phyloP scores from a whole-genome alignment of 2,329 filamentous ascomycete genomes.

The Paecilomyces dactylethromorphus region DNA sequence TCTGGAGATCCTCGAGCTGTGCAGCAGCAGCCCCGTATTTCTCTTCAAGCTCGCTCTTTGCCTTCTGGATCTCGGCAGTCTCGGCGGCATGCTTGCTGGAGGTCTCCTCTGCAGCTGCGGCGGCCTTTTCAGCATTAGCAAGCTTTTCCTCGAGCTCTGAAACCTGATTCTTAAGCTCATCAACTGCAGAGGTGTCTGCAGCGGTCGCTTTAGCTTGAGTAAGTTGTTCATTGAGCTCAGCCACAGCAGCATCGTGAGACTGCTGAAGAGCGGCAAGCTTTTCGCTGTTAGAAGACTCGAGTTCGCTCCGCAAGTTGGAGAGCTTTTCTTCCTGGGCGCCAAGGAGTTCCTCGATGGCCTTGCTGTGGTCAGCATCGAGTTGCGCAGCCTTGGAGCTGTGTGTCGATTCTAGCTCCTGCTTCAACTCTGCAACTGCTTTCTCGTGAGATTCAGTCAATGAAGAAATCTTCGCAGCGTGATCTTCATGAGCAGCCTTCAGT shows the following conservation, averaged over 20 bases:
- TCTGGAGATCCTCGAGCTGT: constrained; percentile 75
- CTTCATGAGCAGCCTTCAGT: constrained; percentile 17
- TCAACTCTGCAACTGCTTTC: constrained; percentile 23
- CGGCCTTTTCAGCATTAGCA: constrained; percentile 34
- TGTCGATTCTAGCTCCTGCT: constrained; percentile 31
- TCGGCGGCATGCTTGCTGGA: constrained; percentile 38
- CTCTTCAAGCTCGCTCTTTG: constrained; percentile 41
- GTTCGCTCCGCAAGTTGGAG: constrained; percentile 26
- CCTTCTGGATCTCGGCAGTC: constrained; percentile 36
- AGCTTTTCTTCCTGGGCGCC: constrained; percentile 33
- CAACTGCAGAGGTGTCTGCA: constrained; percentile 30
- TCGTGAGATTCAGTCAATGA: constrained; percentile 21
- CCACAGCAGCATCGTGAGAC: constrained; percentile 27
- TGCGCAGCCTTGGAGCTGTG: constrained; percentile 27
- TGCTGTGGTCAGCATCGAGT: constrained; percentile 30
- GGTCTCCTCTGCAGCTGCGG: constrained; percentile 36
- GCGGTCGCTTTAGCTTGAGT: constrained; percentile 26
- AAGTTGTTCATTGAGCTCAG: constrained; percentile 27
- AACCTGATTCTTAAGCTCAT: constrained; percentile 34
- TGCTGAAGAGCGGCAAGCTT: constrained; percentile 31
- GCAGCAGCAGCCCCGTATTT: constrained; percentile 26
- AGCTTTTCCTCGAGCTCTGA: constrained; percentile 58
- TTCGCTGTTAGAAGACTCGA: constrained; percentile 27
- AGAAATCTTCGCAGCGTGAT: constrained; percentile 21
- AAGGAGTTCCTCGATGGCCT: constrained; percentile 35